Evolutionary conservation across 768 basidiomycete genomes (phyloP), one percentile per base, ranked within the genome.

Genomic region (Panellus pusillus): DNA sequence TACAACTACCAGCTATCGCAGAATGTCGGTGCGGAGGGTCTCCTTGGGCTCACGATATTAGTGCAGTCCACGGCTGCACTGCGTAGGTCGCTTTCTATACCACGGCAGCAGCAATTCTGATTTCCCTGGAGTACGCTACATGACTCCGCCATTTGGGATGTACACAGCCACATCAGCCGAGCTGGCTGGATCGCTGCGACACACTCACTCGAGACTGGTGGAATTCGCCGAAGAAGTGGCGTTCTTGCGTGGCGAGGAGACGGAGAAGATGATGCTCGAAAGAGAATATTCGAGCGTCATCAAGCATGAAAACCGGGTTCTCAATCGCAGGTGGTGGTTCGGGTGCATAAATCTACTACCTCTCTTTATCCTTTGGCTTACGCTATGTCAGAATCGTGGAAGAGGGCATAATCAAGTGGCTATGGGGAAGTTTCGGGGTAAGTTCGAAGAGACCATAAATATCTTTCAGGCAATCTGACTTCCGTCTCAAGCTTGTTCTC

Each of bases 1-100:
- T 98, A 98, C 73, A 98, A 98, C 70, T 95, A 93, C 60, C 95
- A 98, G 66, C 77, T 98, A 7, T 91, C 93, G 6, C 85, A 86
- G 61, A 97, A 94, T 62, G 92, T 98, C 29, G 96, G 96, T 14
- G 94, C 93, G 4, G 96, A 98, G 67, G 93, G 92, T 28, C 77
- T 97, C 13, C 71, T 96, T 19, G 75, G 89, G 17, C 76, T 98
- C 29, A 95, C 91, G 1, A 70, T 95, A 37, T 69, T 93, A 18
- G 91, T 98, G 5, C 94, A 98, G 65, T 72, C 81, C 1, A 88
- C 91, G 43, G 91, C 94, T 5, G 82, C 84, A 1, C 70, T 98
- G 27, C 74, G 94, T 95, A 62, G 65, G 91, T 78, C 40, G 18
- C 46, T 19, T 39, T 39, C 24, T 15, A 38, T 54, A 42, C 15